Conservation (phyloP, 31 red algal genomes). For the Porphyra umbilicalis region DNA sequence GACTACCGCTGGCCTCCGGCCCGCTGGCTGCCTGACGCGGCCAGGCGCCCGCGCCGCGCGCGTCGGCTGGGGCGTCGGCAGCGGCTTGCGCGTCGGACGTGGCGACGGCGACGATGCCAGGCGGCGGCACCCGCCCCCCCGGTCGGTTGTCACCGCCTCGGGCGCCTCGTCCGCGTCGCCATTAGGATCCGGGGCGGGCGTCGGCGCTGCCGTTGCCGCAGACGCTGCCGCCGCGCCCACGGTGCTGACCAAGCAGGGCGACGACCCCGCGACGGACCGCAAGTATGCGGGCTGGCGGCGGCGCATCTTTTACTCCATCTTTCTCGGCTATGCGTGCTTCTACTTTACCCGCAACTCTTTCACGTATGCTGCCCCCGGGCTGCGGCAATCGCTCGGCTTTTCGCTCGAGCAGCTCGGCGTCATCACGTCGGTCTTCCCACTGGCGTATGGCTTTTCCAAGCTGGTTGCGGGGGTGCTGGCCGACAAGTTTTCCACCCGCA, state of each 20-base stretch:
- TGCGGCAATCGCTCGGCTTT: conserved; percentile 78
- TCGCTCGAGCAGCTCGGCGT: conserved; percentile 89
- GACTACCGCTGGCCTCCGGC: background rate
- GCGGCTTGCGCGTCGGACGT: background rate
- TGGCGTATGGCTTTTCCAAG: conserved; percentile 98
- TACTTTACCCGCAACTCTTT: conserved; percentile 96
- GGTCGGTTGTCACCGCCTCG: background rate
- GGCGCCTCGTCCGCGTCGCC: background rate
- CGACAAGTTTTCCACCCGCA: conserved; percentile 76
- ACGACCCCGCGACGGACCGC: conserved; percentile 26
- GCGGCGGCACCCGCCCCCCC: background rate
- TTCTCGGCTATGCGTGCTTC: conserved; percentile 90
- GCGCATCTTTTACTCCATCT: conserved; percentile 95
- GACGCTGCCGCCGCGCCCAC: too few species aligned
- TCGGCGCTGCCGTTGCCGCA: background rate
- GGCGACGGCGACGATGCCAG: background rate
- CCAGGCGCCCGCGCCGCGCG: background rate
- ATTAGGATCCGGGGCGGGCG: background rate
- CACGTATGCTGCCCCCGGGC: conserved; percentile 85
- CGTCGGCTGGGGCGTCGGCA: background rate
- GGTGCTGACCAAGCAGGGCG: too few species aligned
- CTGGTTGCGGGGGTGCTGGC: conserved; percentile 76
- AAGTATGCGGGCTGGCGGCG: conserved; percentile 69
- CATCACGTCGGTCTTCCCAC: conserved; percentile 85
- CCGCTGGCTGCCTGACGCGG: background rate